These are phyloP conservation scores for Cucumis variabilis DNA, from an alignment of 331 rosid genomes.

Conservation along the genomic window DNA sequence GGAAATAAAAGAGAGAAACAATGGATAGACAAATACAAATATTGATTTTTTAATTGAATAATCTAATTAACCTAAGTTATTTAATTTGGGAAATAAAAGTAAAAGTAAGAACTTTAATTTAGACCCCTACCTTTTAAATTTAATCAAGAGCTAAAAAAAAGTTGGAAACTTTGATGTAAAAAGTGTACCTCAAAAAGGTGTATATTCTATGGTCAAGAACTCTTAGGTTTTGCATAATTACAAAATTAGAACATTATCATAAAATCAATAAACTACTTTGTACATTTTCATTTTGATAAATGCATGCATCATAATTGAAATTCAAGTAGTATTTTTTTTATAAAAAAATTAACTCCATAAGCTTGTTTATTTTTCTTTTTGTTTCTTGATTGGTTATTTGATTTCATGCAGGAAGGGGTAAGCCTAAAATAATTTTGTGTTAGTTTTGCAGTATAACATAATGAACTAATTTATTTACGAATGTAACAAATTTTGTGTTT, in stretches of 20 bases:
- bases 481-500: too few relatives aligned
- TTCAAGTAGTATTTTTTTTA: not conserved
- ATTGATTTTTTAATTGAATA: not conserved
- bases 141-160: not conserved
- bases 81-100: not conserved
- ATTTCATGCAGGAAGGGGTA: too few relatives aligned
- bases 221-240: not conserved
- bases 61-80: not conserved
- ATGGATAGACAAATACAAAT: not conserved
- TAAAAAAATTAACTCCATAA: too few relatives aligned
- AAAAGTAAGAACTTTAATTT: not conserved
- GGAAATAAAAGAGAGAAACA: too few relatives aligned
- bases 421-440: too few relatives aligned
- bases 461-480: too few relatives aligned
- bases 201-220: not conserved
- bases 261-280: not conserved
- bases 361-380: too few relatives aligned
- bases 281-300: not conserved
- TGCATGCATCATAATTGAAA: not conserved
- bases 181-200: not conserved
- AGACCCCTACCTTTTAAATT: not conserved
- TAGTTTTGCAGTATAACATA: too few relatives aligned
- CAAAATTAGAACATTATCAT: not conserved
- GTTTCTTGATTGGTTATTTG: too few relatives aligned
- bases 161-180: not conserved